Conservation (phyloP, 2,329 filamentous ascomycete species). For the Neonectria faginata region DNA sequence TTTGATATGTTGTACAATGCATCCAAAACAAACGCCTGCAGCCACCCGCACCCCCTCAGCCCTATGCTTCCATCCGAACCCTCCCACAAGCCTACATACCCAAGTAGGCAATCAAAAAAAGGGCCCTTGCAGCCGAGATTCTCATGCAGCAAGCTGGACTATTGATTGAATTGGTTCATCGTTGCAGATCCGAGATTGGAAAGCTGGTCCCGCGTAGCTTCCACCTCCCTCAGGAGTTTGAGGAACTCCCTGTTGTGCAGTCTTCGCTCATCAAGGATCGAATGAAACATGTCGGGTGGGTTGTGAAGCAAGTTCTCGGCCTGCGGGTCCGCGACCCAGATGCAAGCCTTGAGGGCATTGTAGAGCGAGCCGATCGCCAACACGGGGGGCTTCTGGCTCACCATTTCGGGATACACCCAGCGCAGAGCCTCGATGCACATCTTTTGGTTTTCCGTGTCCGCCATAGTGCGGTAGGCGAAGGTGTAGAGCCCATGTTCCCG, state of each 20-base stretch:
- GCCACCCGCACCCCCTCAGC: constrained; percentile 10
- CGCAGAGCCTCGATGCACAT: constrained; percentile 62
- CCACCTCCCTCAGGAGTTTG: constrained; percentile 48
- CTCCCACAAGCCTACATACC: background rate
- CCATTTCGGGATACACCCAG: constrained; percentile 71
- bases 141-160: background rate
- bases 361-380: constrained; percentile 57
- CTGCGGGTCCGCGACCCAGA: constrained; percentile 65
- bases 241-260: constrained; percentile 50
- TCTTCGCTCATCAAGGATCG: constrained; percentile 34
- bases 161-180: background rate
- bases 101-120: constrained; percentile 3
- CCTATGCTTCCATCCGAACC: constrained; percentile 10
- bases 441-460: constrained; percentile 55
- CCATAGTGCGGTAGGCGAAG: constrained; percentile 63
- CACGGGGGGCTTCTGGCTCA: constrained; percentile 64
- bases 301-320: constrained; percentile 52
- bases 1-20: constrained; percentile 25
- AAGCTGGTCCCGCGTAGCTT: constrained; percentile 37
- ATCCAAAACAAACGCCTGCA: constrained; percentile 18
- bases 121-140: constrained; percentile 1
- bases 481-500: constrained; percentile 68
- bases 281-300: constrained; percentile 22
- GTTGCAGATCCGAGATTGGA: constrained; percentile 24
- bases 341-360: constrained; percentile 63